Percentiles rank a stretch among this genome's conserved stretches.
phyloP scores from a whole-genome alignment of 345 rosid species.

The Gynandropsis gynandra region DNA sequence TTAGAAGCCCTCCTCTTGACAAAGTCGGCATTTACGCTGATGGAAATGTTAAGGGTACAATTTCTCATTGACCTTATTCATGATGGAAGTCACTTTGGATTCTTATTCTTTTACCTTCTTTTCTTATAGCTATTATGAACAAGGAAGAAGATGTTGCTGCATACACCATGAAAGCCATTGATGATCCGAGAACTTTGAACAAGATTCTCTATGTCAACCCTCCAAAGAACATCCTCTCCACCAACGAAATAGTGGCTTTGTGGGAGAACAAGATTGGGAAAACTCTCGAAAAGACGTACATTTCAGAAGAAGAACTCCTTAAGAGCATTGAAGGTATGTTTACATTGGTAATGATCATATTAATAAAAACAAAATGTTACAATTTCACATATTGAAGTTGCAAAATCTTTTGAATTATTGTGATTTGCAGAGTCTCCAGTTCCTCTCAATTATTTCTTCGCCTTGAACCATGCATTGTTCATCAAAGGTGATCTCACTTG shows the following conservation, averaged over 20 bases:
- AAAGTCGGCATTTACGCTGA: constrained; percentile 49
- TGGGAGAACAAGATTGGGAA: constrained; percentile 73
- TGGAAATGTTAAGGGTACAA: constrained; percentile 54
- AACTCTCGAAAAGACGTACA: constrained; percentile 39
- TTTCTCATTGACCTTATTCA: neutral
- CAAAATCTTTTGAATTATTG: constrained; percentile 6
- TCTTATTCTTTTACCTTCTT: too few relatives aligned
- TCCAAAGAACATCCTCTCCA: constrained; percentile 41
- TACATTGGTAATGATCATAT: neutral
- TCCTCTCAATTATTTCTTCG: constrained; percentile 20
- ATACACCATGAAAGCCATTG: constrained; percentile 44
- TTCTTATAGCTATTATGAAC: constrained; percentile 24
- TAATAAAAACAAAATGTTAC: neutral
- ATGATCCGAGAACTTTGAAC: constrained; percentile 57
- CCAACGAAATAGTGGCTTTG: constrained; percentile 45
- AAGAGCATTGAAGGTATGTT: constrained; percentile 20
- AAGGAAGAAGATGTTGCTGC: constrained; percentile 52
- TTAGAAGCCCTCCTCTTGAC: constrained; percentile 50
- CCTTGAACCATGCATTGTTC: constrained; percentile 24
- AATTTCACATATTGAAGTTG: neutral
- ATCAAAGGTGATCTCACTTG: constrained; percentile 22
- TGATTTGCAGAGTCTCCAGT: constrained; percentile 20
- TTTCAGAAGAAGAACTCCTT: constrained; percentile 51
- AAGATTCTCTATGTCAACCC: constrained; percentile 46
- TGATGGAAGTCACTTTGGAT: too few relatives aligned